Base-by-base conservation (phyloP, 352 stramenopile species). In the Phytophthora pinifolia region DNA sequence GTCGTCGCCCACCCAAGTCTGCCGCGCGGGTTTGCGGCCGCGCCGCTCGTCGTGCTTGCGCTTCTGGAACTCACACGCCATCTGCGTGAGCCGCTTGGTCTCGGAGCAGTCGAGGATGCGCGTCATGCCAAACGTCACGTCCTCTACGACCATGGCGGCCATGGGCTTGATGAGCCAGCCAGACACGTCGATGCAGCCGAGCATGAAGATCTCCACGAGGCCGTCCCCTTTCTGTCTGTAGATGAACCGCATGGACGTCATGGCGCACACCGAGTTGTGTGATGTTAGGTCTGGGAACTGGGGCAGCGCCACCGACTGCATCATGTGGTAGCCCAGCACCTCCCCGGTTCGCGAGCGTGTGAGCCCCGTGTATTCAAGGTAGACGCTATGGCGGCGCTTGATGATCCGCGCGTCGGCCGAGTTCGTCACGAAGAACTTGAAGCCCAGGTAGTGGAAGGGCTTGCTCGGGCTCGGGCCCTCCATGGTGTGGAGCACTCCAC, bases 391-490 rank as follows among this genome's bases (percentile, higher is more conserved):
- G 18, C 72, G 70, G 31, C 75, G 55, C 47, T 70, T 70, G 43
- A 81, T 55, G n/a, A 78, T 39, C 25, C 67, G 68, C 2, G 60
- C 62, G 15, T 65, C 64, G 18, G 49, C 46, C 18, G 74, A 67
- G 42, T 73, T 68, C 33, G 62, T 76, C 43, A 77, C 72, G 31
- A 83, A 60, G 64, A 73, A 86, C 54, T 86, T 86, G 60, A 77
- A 83, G n/a, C 72, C 75, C 15, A 85, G 61, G 39, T 75, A 81
- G 33, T 76, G 63, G 27, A 76, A 76, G 3, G 75, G 75, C 9
- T 72, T 54, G 17, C 61, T 74, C 2, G 42, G 12, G 15, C 61
- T 77, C 17, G 62, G 49, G 2, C 35, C 32, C 18, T 79, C 65
- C 47, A 82, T 56, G 0, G 45, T 62, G 12, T 54, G 34, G 8